Evolutionary conservation across 164 flowering plant genomes (phyloP).

Genomic region (Hamamelis virginiana): DNA sequence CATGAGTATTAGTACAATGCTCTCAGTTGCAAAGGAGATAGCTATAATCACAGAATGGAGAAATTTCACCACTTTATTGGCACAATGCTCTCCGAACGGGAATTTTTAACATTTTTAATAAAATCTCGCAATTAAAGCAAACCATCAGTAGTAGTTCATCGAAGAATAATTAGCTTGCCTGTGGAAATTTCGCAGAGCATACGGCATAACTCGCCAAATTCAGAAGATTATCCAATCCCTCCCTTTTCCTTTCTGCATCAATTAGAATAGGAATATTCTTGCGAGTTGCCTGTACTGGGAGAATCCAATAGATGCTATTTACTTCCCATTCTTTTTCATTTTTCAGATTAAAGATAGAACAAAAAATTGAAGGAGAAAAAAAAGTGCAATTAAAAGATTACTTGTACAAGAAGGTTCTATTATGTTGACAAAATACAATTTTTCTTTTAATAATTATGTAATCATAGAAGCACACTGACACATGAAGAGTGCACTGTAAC

Average conservation of each 20-base stretch:
- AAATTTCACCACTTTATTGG: not conserved
- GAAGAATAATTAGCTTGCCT: constrained; percentile 41
- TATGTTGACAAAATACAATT: too few species aligned
- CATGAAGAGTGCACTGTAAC: not conserved
- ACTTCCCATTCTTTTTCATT: constrained; percentile 2
- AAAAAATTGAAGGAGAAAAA: not conserved
- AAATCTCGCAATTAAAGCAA: not conserved
- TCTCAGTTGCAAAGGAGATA: too few species aligned
- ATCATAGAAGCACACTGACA: not conserved
- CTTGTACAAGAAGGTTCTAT: too few species aligned
- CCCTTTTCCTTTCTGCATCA: constrained; percentile 84
- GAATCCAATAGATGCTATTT: constrained; percentile 17
- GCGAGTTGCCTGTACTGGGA: constrained; percentile 67
- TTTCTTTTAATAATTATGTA: not conserved
- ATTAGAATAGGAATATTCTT: constrained; percentile 71
- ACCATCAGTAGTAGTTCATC: not conserved
- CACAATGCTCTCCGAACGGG: not conserved
- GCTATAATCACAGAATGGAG: not conserved
- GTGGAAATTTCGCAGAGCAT: constrained; percentile 85
- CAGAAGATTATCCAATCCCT: constrained; percentile 84
- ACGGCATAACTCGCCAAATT: constrained; percentile 58
- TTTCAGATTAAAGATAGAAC: not conserved
- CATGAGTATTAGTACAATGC: too few species aligned
- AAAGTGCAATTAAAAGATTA: not conserved
- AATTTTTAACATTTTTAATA: not conserved